Evolutionary conservation across 139 green algal genomes (phyloP).

Genomic region (Mychonastes homosphaera): DNA sequence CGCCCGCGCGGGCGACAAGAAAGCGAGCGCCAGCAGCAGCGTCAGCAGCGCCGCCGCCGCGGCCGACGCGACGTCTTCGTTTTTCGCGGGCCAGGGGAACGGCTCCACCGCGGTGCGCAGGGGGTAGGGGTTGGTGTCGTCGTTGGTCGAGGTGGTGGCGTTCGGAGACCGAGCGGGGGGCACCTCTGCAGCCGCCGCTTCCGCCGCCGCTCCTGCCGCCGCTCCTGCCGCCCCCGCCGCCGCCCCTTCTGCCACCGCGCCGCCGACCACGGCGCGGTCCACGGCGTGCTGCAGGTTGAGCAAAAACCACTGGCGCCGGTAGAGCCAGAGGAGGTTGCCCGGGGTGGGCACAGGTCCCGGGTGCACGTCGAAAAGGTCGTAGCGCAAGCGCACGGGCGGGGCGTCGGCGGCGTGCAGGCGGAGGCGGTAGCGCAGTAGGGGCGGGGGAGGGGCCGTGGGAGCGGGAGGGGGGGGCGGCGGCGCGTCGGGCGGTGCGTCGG

Average conservation of each 20-base stretch:
- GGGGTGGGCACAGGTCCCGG: slow-evolving; percentile 24
- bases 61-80: slow-evolving; percentile 40
- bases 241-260: background rate
- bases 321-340: slow-evolving; percentile 25
- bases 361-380: slow-evolving; percentile 54
- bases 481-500: background rate
- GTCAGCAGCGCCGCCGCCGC: slow-evolving; percentile 55
- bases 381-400: slow-evolving; percentile 40
- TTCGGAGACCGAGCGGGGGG: slow-evolving; percentile 11
- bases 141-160: too few relatives aligned
- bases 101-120: slow-evolving; percentile 30
- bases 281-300: slow-evolving; percentile 55
- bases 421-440: slow-evolving; percentile 23
- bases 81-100: slow-evolving; percentile 59
- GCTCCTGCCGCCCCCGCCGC: background rate
- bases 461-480: too few relatives aligned
- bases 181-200: background rate
- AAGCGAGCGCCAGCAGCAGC: slow-evolving; percentile 51
- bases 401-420: slow-evolving; percentile 61
- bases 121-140: too few relatives aligned
- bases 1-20: slow-evolving; percentile 14
- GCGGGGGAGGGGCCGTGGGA: too few relatives aligned
- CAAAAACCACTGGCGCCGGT: slow-evolving; percentile 64
- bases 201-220: background rate
- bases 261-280: slow-evolving; percentile 35